Percentiles rank a stretch among this genome's conserved stretches.
phyloP scores from a whole-genome alignment of 164 flowering plant species.

The Litsea cubeba region DNA sequence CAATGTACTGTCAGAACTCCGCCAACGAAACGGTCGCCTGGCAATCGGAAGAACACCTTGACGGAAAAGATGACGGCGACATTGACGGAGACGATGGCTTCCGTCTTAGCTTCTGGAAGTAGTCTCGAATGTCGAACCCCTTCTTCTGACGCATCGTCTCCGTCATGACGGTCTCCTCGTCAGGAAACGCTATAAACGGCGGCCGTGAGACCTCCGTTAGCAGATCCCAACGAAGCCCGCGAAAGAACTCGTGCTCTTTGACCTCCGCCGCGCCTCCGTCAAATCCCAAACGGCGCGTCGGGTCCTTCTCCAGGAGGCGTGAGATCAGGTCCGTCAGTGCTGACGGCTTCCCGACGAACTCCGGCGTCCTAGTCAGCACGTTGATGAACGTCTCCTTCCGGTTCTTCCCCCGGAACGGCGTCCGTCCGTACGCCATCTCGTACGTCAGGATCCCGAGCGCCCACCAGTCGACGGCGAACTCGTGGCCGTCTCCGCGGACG shows the following conservation, averaged over 20 bases:
- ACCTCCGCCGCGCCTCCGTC: constrained; percentile 68
- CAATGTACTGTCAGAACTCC: constrained; percentile 39
- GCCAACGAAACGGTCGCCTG: constrained; percentile 33
- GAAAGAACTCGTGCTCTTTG: constrained; percentile 67
- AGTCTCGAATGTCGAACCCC: constrained; percentile 37
- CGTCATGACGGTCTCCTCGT: constrained; percentile 21
- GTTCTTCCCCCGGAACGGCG: constrained; percentile 80
- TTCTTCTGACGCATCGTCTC: constrained; percentile 11
- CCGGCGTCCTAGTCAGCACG: constrained; percentile 46
- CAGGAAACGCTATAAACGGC: constrained; percentile 60
- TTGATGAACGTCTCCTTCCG: constrained; percentile 73
- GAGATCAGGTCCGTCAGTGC: constrained; percentile 61
- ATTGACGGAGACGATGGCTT: constrained; percentile 40
- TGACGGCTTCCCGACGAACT: constrained; percentile 53
- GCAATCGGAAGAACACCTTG: constrained; percentile 22
- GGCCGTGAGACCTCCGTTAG: constrained; percentile 74
- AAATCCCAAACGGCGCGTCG: constrained; percentile 61
- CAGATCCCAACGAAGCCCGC: constrained; percentile 69
- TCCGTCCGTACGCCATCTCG: constrained; percentile 86
- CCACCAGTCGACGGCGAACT: constrained; percentile 97
- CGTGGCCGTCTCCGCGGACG: constrained; percentile 84
- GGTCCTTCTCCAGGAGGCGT: constrained; percentile 74
- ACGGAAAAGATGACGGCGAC: constrained; percentile 20
- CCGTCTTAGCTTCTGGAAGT: constrained; percentile 33
- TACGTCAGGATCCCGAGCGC: constrained; percentile 73